A percentile compares a stretch with the other conserved stretches of the same genome.
These are phyloP conservation scores for Pleomassaria siparia DNA, from an alignment of 2,329 filamentous ascomycete genomes.

Conservation along the genomic window DNA sequence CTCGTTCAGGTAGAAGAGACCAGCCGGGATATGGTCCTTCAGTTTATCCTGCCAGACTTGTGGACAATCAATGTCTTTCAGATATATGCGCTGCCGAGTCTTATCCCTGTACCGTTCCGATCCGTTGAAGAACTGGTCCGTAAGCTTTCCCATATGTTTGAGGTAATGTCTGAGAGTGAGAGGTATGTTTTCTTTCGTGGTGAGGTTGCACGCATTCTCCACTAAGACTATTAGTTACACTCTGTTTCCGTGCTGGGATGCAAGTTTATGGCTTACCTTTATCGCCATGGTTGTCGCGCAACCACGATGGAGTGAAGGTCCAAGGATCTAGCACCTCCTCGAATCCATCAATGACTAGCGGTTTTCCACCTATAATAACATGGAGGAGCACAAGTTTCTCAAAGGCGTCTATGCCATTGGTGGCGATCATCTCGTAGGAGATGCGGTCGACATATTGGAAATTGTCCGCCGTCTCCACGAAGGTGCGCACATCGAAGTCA, in stretches of 20 bases:
- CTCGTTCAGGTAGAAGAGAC: slow-evolving; percentile 89
- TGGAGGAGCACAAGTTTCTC: slow-evolving; percentile 82
- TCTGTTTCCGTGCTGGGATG: not conserved
- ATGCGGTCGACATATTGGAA: slow-evolving; percentile 87
- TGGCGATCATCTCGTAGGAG: slow-evolving; percentile 73
- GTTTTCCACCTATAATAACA: slow-evolving; percentile 82
- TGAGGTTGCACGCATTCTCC: slow-evolving; percentile 82
- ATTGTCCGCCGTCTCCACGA: slow-evolving; percentile 79
- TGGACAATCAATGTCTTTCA: slow-evolving; percentile 97
- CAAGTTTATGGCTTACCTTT: slow-evolving; percentile 62
- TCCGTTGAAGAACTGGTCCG: slow-evolving; percentile 73
- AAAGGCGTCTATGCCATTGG: slow-evolving; percentile 75
- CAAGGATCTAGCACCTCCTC: slow-evolving; percentile 71
- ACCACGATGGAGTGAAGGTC: slow-evolving; percentile 80
- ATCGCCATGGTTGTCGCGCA: slow-evolving; percentile 74
- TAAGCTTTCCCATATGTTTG: slow-evolving; percentile 79
- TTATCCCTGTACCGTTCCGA: slow-evolving; percentile 75
- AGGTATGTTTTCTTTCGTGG: slow-evolving; percentile 69
- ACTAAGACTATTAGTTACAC: slow-evolving; percentile 51
- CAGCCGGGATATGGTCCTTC: slow-evolving; percentile 73
- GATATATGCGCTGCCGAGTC: slow-evolving; percentile 80
- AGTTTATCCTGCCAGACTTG: slow-evolving; percentile 81
- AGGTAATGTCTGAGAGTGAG: slow-evolving; percentile 91
- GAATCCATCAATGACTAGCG: slow-evolving; percentile 89
- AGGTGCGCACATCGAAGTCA: slow-evolving; percentile 71